phyloP scores from a whole-genome alignment of 768 basidiomycete genomes.

The Pleurotus sapidus region DNA sequence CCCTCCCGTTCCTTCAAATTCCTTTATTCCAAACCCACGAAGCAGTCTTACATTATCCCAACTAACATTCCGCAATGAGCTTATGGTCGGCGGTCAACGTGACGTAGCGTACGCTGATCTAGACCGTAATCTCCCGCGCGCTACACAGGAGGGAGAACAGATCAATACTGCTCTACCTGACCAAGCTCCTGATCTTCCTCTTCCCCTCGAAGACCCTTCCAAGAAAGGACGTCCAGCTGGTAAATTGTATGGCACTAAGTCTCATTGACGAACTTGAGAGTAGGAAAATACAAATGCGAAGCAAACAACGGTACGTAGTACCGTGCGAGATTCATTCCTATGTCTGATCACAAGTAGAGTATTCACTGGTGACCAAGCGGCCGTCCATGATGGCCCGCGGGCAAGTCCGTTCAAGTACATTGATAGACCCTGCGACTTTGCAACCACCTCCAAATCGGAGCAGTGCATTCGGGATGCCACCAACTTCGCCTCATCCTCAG shows the following conservation, averaged over 20 bases:
- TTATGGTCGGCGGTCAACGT: conserved; percentile 65
- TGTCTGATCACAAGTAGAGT: conserved; percentile 47
- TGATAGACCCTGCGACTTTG: conserved; percentile 71
- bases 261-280: conserved; percentile 88
- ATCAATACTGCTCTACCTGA: conserved; percentile 42
- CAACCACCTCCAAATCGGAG: conserved; percentile 44
- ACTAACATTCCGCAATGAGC: conserved; percentile 80
- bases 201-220: conserved; percentile 26
- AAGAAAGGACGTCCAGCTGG: conserved; percentile 62
- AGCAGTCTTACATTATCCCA: conserved; percentile 73
- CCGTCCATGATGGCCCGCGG: conserved; percentile 92
- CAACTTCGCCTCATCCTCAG: conserved; percentile 23
- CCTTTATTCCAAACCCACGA: conserved; percentile 78
- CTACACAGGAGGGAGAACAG: conserved; percentile 78
- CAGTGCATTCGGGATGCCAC: conserved; percentile 37
- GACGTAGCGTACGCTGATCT: conserved; percentile 63
- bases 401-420: conserved; percentile 51
- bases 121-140: conserved; percentile 62
- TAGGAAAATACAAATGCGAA: conserved; percentile 79
- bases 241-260: conserved; percentile 84
- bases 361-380: conserved; percentile 83
- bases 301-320: conserved; percentile 69
- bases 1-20: conserved; percentile 50
- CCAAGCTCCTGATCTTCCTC: conserved; percentile 33
- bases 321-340: neutral